Evolutionary conservation across 2,329 filamentous ascomycete genomes (phyloP), one percentile per base, ranked within the genome.

Genomic region (Alternaria arbusti): DNA sequence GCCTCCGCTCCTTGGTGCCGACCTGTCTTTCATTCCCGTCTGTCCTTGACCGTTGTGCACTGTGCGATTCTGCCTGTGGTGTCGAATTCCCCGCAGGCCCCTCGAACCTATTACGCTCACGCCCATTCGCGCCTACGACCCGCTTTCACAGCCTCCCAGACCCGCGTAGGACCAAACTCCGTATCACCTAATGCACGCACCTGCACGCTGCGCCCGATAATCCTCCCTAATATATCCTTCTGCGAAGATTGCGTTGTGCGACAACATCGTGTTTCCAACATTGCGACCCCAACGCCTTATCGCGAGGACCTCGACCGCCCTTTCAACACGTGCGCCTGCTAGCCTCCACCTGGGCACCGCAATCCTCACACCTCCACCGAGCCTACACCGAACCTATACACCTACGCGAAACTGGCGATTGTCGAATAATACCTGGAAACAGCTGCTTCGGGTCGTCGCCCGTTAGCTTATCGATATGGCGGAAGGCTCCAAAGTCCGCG

Each of bases 401-500:
- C 56, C 15, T 26, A 32, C 54, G 52, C 30, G 15, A 57, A 40
- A 40, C 65, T 70, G 71, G 66, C 62, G 40, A 8, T 47, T 43
- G n/a, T 40, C 30, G 61, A 62, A 44, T 66, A 67, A 55, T 44
- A 51, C 15, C 43, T 44, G 28, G 26, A 17, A 56, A 54, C 44
- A 50, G 45, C 63, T 61, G 50, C 66, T 63, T 67, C 70, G 65
- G 67, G 68, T 65, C 55, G 36, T 52, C 51, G 65, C 70, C 67
- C 67, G 44, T 26, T 59, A 43, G 56, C 63, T 36, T 40, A 30
- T 58, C 68, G 60, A 54, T 68, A 81, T 81, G 80, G 76, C 76
- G 23, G 79, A 81, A 54, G 60, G 64, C 43, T 74, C 74, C 26
- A 75, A 74, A 63, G 56, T 72, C 32, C 70, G 73, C 44, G 73